Percentiles rank a stretch among this genome's conserved stretches.
Evolutionary conservation across 768 basidiomycete species (phyloP).

Genomic region (Mrakia gelida): DNA sequence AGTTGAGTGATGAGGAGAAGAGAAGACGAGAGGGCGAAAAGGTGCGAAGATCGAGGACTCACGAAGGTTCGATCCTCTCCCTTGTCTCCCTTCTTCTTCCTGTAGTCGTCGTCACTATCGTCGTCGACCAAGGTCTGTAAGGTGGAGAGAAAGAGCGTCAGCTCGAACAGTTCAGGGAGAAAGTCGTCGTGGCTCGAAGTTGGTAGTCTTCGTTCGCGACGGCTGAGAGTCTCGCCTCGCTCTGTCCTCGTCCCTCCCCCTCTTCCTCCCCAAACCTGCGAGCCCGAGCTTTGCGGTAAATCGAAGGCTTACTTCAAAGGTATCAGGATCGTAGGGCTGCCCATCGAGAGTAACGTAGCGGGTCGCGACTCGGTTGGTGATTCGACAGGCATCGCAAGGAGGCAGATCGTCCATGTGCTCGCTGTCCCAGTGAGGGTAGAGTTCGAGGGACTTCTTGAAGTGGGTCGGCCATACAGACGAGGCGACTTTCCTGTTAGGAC

Average conservation of each 20-base stretch:
- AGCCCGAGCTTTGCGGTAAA: background rate
- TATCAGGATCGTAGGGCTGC: background rate
- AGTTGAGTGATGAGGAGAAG: background rate
- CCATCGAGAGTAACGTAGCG: background rate
- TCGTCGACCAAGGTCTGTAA: background rate
- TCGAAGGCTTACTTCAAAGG: background rate
- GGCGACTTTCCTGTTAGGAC: background rate
- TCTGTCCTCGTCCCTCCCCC: too few relatives aligned
- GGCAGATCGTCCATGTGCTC: slow-evolving; percentile 9
- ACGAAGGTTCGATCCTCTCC: background rate
- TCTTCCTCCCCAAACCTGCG: too few relatives aligned
- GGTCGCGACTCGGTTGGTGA: slow-evolving; percentile 5
- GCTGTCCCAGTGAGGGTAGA: background rate
- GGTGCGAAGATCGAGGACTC: background rate
- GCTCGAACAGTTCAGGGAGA: background rate
- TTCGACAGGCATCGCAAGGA: slow-evolving; percentile 16
- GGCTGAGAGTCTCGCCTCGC: too few relatives aligned
- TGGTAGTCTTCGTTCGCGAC: too few relatives aligned
- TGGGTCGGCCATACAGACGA: slow-evolving; percentile 4
- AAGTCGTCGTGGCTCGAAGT: too few relatives aligned
- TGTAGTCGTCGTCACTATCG: background rate
- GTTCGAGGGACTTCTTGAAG: background rate
- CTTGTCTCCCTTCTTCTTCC: background rate
- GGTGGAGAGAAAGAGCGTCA: background rate
- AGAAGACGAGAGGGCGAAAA: background rate